phyloP scores from a whole-genome alignment of 2,329 filamentous ascomycete genomes.

The Aureobasidium sp. region DNA sequence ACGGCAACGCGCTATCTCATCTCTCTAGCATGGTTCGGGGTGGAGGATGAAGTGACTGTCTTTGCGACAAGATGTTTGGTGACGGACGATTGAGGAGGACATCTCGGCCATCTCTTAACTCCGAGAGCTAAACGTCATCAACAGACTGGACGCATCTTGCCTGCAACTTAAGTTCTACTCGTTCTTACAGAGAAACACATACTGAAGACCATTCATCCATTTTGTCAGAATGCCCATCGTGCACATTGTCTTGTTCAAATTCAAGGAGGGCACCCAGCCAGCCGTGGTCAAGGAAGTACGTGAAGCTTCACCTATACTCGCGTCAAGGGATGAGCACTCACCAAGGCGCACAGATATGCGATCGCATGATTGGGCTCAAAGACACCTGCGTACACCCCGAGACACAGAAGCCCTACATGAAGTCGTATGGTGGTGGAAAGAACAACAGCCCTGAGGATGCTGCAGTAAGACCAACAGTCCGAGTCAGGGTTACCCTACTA shows the following conservation, averaged over 20 bases:
- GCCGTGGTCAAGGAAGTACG: conserved; percentile 49
- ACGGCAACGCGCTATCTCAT: neutral
- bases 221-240: conserved; percentile 47
- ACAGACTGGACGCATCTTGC: neutral
- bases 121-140: neutral
- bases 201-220: no score
- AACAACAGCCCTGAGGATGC: conserved; percentile 55
- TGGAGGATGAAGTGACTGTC: neutral
- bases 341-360: conserved; percentile 38
- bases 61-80: neutral
- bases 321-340: neutral
- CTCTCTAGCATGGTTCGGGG: neutral
- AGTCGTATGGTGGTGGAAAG: conserved; percentile 47
- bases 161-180: neutral
- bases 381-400: conserved; percentile 51
- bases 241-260: conserved; percentile 62
- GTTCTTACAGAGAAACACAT: no score
- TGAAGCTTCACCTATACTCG: conserved; percentile 5
- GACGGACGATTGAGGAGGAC: neutral
- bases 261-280: conserved; percentile 44
- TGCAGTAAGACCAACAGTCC: conserved; percentile 38
- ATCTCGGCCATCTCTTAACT: neutral
- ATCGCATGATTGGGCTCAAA: conserved; percentile 48
- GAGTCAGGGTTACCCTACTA: neutral
- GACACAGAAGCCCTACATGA: conserved; percentile 52